Evolutionary conservation across 495 filamentous ascomycete species (phyloP).

Genomic region (Annulohypoxylon nitens): DNA sequence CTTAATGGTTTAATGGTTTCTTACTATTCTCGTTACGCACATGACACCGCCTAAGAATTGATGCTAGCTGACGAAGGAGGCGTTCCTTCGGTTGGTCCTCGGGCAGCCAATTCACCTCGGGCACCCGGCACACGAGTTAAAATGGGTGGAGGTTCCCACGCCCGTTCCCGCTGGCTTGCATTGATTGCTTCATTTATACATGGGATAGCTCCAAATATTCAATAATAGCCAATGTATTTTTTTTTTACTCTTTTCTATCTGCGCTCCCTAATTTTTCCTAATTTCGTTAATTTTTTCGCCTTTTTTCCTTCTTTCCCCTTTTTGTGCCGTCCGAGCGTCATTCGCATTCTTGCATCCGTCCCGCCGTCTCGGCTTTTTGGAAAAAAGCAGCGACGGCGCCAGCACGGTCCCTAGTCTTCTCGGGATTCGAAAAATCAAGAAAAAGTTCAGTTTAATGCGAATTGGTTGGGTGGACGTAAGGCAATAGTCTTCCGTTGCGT

Average conservation of each 20-base stretch:
- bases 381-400: slow-evolving; percentile 9
- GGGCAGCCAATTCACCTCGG: slow-evolving; percentile 45
- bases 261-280: slow-evolving; percentile 2
- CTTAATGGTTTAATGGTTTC: slow-evolving; percentile 31
- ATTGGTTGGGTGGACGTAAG: slow-evolving; percentile 7
- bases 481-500: slow-evolving; percentile 32
- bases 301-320: slow-evolving; percentile 19
- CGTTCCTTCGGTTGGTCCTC: slow-evolving; percentile 33
- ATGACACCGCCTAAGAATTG: slow-evolving; percentile 28
- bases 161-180: slow-evolving; percentile 43
- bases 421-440: slow-evolving; percentile 30
- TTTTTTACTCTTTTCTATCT: slow-evolving; percentile 12
- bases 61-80: slow-evolving; percentile 40
- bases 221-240: slow-evolving; percentile 37
- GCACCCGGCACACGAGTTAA: slow-evolving; percentile 35
- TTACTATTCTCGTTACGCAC: slow-evolving; percentile 37
- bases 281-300: slow-evolving; percentile 7
- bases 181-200: slow-evolving; percentile 44
- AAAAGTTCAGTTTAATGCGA: slow-evolving; percentile 19
- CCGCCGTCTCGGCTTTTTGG: slow-evolving; percentile 1
- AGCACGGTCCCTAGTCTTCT: background rate
- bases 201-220: slow-evolving; percentile 14
- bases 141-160: slow-evolving; percentile 32
- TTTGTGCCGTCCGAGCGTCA: slow-evolving; percentile 36
- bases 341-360: background rate